These are phyloP conservation scores for Chrysoporthe deuterocubensis DNA, from an alignment of 2,329 filamentous ascomycete genomes.

Conservation along the genomic window DNA sequence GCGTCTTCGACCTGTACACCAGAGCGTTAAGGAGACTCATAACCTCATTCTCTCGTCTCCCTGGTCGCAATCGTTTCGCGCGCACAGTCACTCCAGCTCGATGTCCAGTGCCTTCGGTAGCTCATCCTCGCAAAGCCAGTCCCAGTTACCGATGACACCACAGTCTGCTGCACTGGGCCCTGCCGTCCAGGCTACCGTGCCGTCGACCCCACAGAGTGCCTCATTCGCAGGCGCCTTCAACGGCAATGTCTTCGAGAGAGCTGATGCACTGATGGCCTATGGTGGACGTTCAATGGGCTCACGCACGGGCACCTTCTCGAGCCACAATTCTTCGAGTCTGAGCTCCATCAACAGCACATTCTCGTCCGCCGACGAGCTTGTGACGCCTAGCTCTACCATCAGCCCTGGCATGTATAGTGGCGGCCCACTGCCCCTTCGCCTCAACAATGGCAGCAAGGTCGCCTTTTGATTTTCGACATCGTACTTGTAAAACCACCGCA, in stretches of 20 bases:
- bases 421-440: constrained; percentile 35
- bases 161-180: constrained; percentile 87
- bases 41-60: constrained; percentile 68
- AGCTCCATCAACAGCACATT: constrained; percentile 38
- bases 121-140: constrained; percentile 29
- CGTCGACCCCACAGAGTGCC: constrained; percentile 66
- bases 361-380: constrained; percentile 35
- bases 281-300: constrained; percentile 60
- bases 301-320: constrained; percentile 61
- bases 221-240: constrained; percentile 60
- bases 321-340: constrained; percentile 64
- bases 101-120: constrained; percentile 37
- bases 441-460: constrained; percentile 38
- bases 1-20: constrained; percentile 80
- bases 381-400: constrained; percentile 37
- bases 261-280: constrained; percentile 60
- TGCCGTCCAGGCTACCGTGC: constrained; percentile 87
- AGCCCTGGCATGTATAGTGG: constrained; percentile 32
- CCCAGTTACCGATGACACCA: constrained; percentile 76
- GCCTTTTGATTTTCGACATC: constrained; percentile 31
- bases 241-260: constrained; percentile 64
- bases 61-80: constrained; percentile 51
- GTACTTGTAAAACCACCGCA: constrained; percentile 7
- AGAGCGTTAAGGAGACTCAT: constrained; percentile 79
- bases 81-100: constrained; percentile 41